Evolutionary conservation across 805 yeast genomes (phyloP).

Genomic region (Jamesozyma hellenica): DNA sequence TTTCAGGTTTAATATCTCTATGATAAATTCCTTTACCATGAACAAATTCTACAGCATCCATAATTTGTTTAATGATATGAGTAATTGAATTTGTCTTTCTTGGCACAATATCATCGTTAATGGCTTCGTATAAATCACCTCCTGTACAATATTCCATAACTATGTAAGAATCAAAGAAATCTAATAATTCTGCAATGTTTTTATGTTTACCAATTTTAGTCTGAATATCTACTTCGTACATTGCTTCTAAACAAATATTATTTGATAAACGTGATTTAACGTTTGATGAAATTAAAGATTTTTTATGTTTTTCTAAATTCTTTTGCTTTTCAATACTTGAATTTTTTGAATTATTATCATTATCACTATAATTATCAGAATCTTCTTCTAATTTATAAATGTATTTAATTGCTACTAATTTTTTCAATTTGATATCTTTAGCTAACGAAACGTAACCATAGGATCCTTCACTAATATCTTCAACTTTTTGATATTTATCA

Average conservation of each 20-base stretch:
- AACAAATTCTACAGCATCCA: conserved; percentile 68
- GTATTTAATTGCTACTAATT: conserved; percentile 76
- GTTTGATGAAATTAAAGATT: conserved; percentile 30
- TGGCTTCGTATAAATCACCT: conserved; percentile 80
- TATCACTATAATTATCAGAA: conserved; percentile 15
- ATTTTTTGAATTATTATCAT: conserved; percentile 6
- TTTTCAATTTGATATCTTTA: conserved; percentile 44
- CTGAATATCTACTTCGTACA: conserved; percentile 59
- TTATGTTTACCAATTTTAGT: conserved; percentile 48
- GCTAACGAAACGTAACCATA: conserved; percentile 89
- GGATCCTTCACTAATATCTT: conserved; percentile 81
- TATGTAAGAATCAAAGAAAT: conserved; percentile 57
- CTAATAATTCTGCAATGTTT: conserved; percentile 50
- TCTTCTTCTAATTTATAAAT: conserved; percentile 50
- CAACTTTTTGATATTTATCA: conserved; percentile 55
- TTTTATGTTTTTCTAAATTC: conserved; percentile 16
- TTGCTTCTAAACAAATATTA: conserved; percentile 45
- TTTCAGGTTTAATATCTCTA: conserved; percentile 74
- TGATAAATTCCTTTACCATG: conserved; percentile 68
- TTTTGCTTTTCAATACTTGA: conserved; percentile 18
- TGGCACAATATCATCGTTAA: conserved; percentile 53
- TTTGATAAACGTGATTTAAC: conserved; percentile 31
- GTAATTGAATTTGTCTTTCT: conserved; percentile 36
- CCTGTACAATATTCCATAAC: conserved; percentile 77
- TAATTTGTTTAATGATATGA: conserved; percentile 48